Evolutionary conservation across 768 basidiomycete genomes (phyloP), one percentile per base, ranked within the genome.

Genomic region (Suillus bovinus): DNA sequence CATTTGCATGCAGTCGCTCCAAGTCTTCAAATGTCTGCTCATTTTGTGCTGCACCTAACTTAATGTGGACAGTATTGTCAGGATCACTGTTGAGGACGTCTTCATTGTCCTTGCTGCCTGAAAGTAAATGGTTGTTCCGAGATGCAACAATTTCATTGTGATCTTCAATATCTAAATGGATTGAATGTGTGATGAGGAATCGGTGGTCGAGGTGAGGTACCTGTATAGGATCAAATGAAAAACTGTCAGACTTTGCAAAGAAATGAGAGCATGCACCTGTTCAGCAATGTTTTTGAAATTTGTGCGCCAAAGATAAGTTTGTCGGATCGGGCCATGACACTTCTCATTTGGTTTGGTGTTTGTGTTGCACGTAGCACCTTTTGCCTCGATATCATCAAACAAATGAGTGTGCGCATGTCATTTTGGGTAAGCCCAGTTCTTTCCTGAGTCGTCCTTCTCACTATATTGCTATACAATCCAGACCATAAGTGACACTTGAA

Each of bases 391-490:
- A 46, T 78, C 72, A 7, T 67, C 59, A 31, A 77, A 74, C 4
- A 73, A 34, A 60, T 80, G 77, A 5, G 59, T 22, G 24, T 76
- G 69, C 0, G 62, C 60, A 33, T 79, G 77, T 0, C 64, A 36
- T 63, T 79, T 79, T 0, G 72, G 74, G 49, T 76, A 77, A 34
- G 74, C 66, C 71, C 72, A 76, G 17, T 63, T 74, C 74, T 64
- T 66, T 34, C 31, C 24, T 10, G 38, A 50, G 22, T 47, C 20
- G 4, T 59, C 50, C 11, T 53, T 29, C 20, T 50, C 20, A 6
- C 53, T 59, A 20, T 58, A 47, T 20, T 10, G 20, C 47, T 63
- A 60, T 38, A 38, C 42, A 22, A 46, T 41, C 47, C 14, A 42
- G 46, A 63, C 5, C 11, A 38, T 22, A 34, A 46, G 53, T 20